A percentile compares a stretch with the other conserved stretches of the same genome.
phyloP scores from a whole-genome alignment of 139 green algal genomes.

The Chlorella sorokiniana region DNA sequence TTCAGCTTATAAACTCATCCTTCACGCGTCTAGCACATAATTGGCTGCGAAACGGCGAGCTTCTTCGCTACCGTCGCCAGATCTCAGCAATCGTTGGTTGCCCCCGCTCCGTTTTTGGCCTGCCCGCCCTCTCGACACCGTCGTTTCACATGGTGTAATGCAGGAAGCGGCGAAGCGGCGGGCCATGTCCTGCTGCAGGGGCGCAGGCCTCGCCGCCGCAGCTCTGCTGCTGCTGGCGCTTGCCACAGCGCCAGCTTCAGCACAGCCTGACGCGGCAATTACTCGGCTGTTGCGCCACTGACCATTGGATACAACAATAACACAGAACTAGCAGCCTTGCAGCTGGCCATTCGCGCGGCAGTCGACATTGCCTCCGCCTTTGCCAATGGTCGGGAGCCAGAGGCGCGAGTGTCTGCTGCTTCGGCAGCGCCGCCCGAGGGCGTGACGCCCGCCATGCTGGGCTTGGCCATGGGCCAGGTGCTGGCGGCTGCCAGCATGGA shows the following conservation, averaged over 20 bases:
- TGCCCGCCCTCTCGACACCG: too few relatives aligned
- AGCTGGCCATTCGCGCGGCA: not conserved
- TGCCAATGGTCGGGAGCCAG: not conserved
- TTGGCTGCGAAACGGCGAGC: too few relatives aligned
- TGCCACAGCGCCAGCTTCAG: not conserved
- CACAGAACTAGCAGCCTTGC: not conserved
- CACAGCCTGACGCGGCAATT: not conserved
- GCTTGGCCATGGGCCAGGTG: not conserved
- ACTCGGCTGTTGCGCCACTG: too few relatives aligned
- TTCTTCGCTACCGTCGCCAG: too few relatives aligned
- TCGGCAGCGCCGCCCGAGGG: not conserved
- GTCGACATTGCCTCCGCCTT: not conserved
- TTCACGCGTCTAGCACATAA: too few relatives aligned
- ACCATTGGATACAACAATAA: not conserved
- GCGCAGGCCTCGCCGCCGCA: not conserved
- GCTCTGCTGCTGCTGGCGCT: not conserved
- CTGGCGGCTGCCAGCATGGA: not conserved
- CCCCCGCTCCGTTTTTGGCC: too few relatives aligned
- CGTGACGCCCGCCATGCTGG: not conserved
- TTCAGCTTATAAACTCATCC: too few relatives aligned
- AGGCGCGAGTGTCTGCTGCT: not conserved
- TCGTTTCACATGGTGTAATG: too few relatives aligned
- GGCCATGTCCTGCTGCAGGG: too few relatives aligned
- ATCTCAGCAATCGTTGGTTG: too few relatives aligned
- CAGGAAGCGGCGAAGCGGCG: too few relatives aligned